Evolutionary conservation across 805 yeast species (phyloP).

Genomic region (Teunomyces kruisii): DNA sequence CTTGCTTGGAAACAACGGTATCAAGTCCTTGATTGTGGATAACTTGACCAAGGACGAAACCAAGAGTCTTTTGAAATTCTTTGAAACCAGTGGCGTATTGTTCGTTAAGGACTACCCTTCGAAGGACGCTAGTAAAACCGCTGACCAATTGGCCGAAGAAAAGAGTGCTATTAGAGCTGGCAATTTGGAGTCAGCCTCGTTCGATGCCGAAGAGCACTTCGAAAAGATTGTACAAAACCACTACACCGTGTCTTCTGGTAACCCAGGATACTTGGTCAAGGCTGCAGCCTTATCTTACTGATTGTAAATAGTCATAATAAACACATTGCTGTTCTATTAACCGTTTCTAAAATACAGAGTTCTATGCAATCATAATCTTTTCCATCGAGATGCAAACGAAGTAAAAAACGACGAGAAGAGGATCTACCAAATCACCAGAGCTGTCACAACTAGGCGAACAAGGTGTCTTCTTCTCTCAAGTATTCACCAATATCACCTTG

Average conservation of each 20-base stretch:
- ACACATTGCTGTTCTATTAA: conserved; percentile 1
- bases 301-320: conserved; percentile 4
- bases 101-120: conserved; percentile 33
- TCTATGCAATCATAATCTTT: background rate
- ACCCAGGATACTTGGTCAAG: conserved; percentile 37
- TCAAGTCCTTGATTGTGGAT: conserved; percentile 24
- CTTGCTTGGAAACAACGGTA: conserved; percentile 39
- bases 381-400: conserved; percentile 1
- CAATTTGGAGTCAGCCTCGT: conserved; percentile 6
- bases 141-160: conserved; percentile 13
- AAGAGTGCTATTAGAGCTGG: conserved; percentile 14
- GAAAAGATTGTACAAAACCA: conserved; percentile 28
- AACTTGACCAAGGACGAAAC: conserved; percentile 32
- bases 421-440: background rate
- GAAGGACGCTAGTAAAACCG: conserved; percentile 19
- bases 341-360: conserved; percentile 3
- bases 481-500: conserved; percentile 98
- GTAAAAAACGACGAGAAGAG: background rate
- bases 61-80: conserved; percentile 30
- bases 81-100: conserved; percentile 31
- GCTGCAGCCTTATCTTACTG: conserved; percentile 22
- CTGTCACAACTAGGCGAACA: conserved; percentile 60
- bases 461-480: conserved; percentile 94
- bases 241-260: conserved; percentile 38
- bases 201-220: conserved; percentile 26